phyloP scores from a whole-genome alignment of 208 protist genomes.

The Leishmania aethiopica region DNA sequence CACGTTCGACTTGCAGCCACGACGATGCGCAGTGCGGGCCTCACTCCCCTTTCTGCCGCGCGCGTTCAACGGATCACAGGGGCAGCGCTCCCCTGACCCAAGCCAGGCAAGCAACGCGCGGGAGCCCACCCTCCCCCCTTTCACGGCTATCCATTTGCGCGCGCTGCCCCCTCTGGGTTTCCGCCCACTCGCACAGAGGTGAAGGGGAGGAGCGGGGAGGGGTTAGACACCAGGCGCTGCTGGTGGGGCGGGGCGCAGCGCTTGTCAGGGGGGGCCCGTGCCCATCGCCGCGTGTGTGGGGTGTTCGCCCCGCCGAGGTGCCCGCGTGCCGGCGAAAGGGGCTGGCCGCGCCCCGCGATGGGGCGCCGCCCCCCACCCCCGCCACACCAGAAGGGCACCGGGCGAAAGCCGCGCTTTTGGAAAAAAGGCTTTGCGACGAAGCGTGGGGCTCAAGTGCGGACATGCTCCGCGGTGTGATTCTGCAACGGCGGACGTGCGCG shows the following conservation, averaged over 20 bases:
- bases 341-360: too few species aligned
- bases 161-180: background rate
- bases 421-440: slow-evolving; percentile 59
- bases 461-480: slow-evolving; percentile 86
- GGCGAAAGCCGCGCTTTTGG: background rate
- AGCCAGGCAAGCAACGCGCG: too few species aligned
- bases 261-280: background rate
- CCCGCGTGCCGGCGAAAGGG: too few species aligned
- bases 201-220: too few species aligned
- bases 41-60: background rate
- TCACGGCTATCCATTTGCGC: background rate
- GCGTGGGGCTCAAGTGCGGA: slow-evolving; percentile 64
- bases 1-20: background rate
- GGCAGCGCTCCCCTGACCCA: background rate
- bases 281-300: too few species aligned
- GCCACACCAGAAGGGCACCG: accelerated
- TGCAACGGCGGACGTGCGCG: slow-evolving; percentile 87
- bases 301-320: too few species aligned
- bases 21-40: background rate
- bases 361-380: too few species aligned
- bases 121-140: too few species aligned
- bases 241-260: too few species aligned
- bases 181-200: background rate
- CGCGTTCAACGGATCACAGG: background rate
- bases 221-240: background rate